Evolutionary conservation across 805 yeast species (phyloP).

Genomic region (Candida xyloterini): DNA sequence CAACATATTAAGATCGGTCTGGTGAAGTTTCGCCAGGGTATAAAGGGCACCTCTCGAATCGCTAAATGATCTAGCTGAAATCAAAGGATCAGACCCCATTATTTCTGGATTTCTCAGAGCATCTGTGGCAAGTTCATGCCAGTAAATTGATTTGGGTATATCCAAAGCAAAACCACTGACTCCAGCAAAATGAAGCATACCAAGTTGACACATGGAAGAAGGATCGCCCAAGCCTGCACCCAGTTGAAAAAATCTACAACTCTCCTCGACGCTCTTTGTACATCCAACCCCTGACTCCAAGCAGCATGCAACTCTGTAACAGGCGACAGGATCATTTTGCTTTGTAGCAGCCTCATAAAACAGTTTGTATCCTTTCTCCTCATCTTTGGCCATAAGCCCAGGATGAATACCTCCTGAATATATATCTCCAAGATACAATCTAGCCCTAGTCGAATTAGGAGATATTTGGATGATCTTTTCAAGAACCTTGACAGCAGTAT

Average conservation of each 20-base stretch:
- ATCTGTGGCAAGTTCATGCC: slow-evolving; percentile 30
- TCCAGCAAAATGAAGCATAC: slow-evolving; percentile 54
- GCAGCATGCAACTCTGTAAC: slow-evolving; percentile 69
- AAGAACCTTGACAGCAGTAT: slow-evolving; percentile 56
- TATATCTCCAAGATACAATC: slow-evolving; percentile 58
- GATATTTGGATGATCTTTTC: slow-evolving; percentile 49
- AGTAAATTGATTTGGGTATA: slow-evolving; percentile 26
- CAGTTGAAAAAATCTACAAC: slow-evolving; percentile 51
- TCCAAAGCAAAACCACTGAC: slow-evolving; percentile 30
- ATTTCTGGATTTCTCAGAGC: slow-evolving; percentile 21
- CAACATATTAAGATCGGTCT: slow-evolving; percentile 33
- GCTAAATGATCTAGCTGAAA: slow-evolving; percentile 33
- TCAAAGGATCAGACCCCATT: slow-evolving; percentile 34
- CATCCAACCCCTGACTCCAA: slow-evolving; percentile 64
- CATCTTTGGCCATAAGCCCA: slow-evolving; percentile 49
- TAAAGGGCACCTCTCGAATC: slow-evolving; percentile 35
- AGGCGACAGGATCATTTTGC: slow-evolving; percentile 55
- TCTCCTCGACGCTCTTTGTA: slow-evolving; percentile 40
- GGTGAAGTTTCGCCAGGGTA: slow-evolving; percentile 36
- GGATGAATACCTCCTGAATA: slow-evolving; percentile 51
- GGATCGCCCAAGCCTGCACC: slow-evolving; percentile 64
- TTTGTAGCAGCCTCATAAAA: slow-evolving; percentile 56
- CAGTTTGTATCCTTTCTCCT: slow-evolving; percentile 56
- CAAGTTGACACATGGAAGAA: slow-evolving; percentile 72
- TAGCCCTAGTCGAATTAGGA: slow-evolving; percentile 53